phyloP scores from a whole-genome alignment of 129 eudicot genomes.

The Calendula officinalis region DNA sequence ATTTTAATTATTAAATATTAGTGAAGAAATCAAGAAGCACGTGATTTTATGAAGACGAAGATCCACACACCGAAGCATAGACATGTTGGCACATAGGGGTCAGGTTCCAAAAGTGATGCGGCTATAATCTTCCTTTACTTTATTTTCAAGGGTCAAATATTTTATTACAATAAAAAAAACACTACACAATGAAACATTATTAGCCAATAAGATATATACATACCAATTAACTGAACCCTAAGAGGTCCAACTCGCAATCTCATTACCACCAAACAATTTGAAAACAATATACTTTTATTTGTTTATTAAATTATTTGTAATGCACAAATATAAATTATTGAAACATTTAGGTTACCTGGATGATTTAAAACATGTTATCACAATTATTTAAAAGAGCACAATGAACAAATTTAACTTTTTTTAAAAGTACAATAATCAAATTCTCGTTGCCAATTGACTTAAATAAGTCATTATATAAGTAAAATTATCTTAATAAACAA shows the following conservation, averaged over 20 bases:
- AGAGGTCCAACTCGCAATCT: background rate
- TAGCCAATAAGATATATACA: background rate
- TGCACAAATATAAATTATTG: too few relatives aligned
- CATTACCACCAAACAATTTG: background rate
- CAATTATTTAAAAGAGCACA: too few relatives aligned
- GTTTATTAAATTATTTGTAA: too few relatives aligned
- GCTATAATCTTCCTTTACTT: background rate
- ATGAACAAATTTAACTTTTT: too few relatives aligned
- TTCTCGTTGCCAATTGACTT: too few relatives aligned
- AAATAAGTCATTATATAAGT: too few relatives aligned
- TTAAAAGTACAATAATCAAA: too few relatives aligned
- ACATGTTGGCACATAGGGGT: conserved; percentile 38
- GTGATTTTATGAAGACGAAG: conserved; percentile 14
- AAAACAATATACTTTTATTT: too few relatives aligned
- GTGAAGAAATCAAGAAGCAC: conserved; percentile 17
- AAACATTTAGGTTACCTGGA: too few relatives aligned
- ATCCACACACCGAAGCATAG: conserved; percentile 28
- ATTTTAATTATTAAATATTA: conserved; percentile 1
- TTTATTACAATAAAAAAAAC: background rate
- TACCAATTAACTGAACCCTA: background rate
- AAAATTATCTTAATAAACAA: too few relatives aligned
- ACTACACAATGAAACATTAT: background rate
- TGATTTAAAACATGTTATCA: too few relatives aligned
- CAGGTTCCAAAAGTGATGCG: conserved; percentile 29
- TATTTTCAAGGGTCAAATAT: conserved; percentile 2